Base-by-base conservation (phyloP, 225 moss, liverwort and hornwort genomes). In the Polytrichum commune region DNA sequence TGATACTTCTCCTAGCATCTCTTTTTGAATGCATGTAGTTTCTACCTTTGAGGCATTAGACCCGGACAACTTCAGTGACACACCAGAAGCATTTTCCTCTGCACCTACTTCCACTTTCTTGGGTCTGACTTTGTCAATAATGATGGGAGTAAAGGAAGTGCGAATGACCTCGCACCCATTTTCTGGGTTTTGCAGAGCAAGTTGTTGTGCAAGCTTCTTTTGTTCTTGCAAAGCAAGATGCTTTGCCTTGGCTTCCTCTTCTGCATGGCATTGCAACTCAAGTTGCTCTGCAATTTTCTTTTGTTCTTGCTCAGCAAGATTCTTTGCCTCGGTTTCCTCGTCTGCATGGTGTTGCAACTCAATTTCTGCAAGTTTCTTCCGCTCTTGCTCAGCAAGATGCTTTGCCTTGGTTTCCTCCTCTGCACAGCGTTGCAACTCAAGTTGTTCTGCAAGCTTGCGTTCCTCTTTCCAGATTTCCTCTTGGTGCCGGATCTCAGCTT, bases 361-460 rank as follows among this genome's bases (percentile, higher is more conserved):
- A 63, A 83, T 35, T 22, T 20, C 69, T 62, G 24, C 19, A 54
- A 68, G 65, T 29, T 76, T 81, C 73, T 73, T 83, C 55, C 72
- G 66, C 60, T 77, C 76, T 80, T 71, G 74, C 68, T 80, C 83
- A 60, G 63, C 71, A 63, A 79, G 64, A 77, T 83, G 80, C 67
- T 68, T 79, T 64, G 67, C 76, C 71, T 83, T 83, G 19, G 77
- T 74, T 71, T 83, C 76, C 35, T 77, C 79, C 74, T 83, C 83
- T 57, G 73, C 68, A 35, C 77, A 65, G 53, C 83, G 76, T 79
- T 83, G 83, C 29, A 67, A 73, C 65, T 80, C 80, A 64, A 83
- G 83, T 26, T 73, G 79, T 74, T 76, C 79, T 22, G 76, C 62
- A 74, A 83, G 80, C 77, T 83, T 80, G 54, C 79, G 79, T 74